Base-by-base conservation (phyloP, 257 asterid species). In the Nicotiana noctiflora region DNA sequence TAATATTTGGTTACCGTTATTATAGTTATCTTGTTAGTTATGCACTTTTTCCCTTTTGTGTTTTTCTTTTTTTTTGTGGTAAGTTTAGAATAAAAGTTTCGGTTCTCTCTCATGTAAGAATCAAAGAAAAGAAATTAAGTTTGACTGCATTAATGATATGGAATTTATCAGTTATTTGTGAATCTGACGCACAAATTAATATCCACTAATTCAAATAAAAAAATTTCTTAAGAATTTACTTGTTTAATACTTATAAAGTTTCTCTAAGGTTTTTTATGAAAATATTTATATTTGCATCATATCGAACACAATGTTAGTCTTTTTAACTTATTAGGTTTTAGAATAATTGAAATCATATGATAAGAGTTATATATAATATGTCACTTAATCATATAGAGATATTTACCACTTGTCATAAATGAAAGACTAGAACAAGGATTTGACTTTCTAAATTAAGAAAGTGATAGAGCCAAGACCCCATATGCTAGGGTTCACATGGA, bases 11-110 rank as follows among this genome's bases (percentile, higher is more conserved):
- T 82, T 19, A 67, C 23, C 46, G 80, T 56, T 56, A 68, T 82
- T 49, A 52, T 64, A 14, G 49, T 80, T 80, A 75, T 68, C 56
- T 55, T 75, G 46, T 75, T 79, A 37, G 67, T 79, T 60, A 51
- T 44, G 12, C 46, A 44, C 13, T 44, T 70, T 44, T 44, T 18
- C 21, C 19, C 27, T 44, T 2, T 2, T 55, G 9, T 55, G 1
- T 55, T 55, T 55, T 17, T 11, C 6, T 2, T 13, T 0, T 10
- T n/a, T 11, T 68, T 40, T 25, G 9, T 18, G 76, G 17, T 49
- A 49, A 49, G 29, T 66, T 65, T 27, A 34, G 52, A 67, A 67
- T 67, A 10, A 17, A 53, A 53, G 19, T 19, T 18, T 55, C 77
- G 21, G 6, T 68, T 40, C 57, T 40, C 57, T 68, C 32, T 68